Percentiles rank a stretch among this genome's conserved stretches.
These are phyloP conservation scores for Acer campestre DNA, from an alignment of 345 rosid genomes.

Conservation along the genomic window DNA sequence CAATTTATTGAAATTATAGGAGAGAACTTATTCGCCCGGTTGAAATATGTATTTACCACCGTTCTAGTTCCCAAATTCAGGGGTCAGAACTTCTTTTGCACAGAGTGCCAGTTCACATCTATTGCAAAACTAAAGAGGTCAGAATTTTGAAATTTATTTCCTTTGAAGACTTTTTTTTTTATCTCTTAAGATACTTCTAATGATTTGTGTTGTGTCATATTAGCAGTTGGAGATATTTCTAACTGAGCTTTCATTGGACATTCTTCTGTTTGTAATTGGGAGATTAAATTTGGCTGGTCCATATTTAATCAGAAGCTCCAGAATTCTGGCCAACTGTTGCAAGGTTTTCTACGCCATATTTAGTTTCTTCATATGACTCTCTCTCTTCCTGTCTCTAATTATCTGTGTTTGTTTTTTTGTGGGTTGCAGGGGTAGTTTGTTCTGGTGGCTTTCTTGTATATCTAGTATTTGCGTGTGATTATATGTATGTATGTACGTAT, in stretches of 20 bases:
- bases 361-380: conserved; percentile 12
- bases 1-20: conserved; percentile 46
- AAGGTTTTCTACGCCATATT: conserved; percentile 48
- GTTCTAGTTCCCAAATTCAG: conserved; percentile 48
- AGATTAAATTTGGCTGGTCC: conserved; percentile 89
- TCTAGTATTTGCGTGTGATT: neutral
- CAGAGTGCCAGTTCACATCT: conserved; percentile 65
- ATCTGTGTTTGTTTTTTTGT: neutral
- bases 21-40: conserved; percentile 69
- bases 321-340: conserved; percentile 75
- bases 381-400: neutral
- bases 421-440: neutral
- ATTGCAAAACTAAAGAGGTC: conserved; percentile 82
- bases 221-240: conserved; percentile 72
- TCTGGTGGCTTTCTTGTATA: neutral
- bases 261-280: conserved; percentile 76
- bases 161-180: conserved; percentile 7
- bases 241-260: conserved; percentile 80
- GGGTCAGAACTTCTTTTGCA: conserved; percentile 31
- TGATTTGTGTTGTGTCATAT: conserved; percentile 26
- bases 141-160: conserved; percentile 2
- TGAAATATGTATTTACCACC: conserved; percentile 66
- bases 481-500: neutral
- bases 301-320: conserved; percentile 65
- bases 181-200: conserved; percentile 19